Evolutionary conservation across 2,329 filamentous ascomycete genomes (phyloP).

Genomic region (Claviceps sp.): DNA sequence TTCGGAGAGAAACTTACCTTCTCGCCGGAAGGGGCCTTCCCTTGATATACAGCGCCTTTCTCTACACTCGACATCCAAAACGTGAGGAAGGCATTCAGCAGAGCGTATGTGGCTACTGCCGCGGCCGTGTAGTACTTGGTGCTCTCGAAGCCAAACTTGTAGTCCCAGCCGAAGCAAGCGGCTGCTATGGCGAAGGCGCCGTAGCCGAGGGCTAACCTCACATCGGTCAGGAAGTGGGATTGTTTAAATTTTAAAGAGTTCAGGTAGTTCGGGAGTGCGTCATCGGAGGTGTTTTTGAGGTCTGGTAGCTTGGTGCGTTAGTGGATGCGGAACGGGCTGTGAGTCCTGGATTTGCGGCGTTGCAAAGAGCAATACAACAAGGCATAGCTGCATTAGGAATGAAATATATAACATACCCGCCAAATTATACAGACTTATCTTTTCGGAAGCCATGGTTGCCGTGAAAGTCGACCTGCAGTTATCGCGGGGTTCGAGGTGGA

Average conservation of each 20-base stretch:
- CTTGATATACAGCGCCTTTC: conserved; percentile 69
- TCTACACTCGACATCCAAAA: conserved; percentile 80
- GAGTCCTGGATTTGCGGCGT: background rate
- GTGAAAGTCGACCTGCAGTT: background rate
- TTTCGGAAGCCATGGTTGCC: conserved; percentile 29
- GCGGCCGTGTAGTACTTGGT: conserved; percentile 71
- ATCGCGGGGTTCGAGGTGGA: background rate
- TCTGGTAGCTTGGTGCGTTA: conserved; percentile 37
- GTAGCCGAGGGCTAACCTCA: conserved; percentile 76
- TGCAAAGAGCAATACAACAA: background rate
- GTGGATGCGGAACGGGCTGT: background rate
- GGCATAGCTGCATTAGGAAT: background rate
- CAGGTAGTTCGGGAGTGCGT: conserved; percentile 87
- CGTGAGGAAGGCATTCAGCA: conserved; percentile 66
- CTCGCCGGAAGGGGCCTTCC: conserved; percentile 50
- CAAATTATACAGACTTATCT: conserved; percentile 54
- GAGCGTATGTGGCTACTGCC: conserved; percentile 67
- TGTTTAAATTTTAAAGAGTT: conserved; percentile 77
- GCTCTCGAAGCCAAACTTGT: conserved; percentile 74
- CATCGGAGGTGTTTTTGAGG: conserved; percentile 92
- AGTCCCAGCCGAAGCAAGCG: conserved; percentile 82
- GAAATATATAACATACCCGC: conserved; percentile 33
- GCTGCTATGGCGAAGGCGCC: conserved; percentile 65
- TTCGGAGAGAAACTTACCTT: conserved; percentile 33
- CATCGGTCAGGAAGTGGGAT: conserved; percentile 66